phyloP scores from a whole-genome alignment of 108 stramenopile species.

The Craspedostauros australis region DNA sequence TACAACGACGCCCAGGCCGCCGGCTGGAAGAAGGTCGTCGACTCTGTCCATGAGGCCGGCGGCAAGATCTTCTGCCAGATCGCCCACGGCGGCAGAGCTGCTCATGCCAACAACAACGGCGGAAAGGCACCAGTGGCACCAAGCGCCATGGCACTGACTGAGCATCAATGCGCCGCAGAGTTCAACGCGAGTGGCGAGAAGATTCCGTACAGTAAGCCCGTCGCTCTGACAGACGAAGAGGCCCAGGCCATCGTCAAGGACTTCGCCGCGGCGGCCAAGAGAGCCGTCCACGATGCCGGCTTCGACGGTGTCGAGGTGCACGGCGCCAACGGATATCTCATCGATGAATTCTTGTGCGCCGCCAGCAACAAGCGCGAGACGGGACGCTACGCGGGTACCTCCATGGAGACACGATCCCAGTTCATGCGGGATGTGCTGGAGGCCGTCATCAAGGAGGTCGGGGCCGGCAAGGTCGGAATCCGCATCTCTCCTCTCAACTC shows the following conservation, averaged over 20 bases:
- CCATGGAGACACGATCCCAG: slow-evolving; percentile 59
- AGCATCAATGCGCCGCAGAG: too few species aligned
- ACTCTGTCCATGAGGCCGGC: slow-evolving; percentile 48
- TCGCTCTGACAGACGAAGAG: slow-evolving; percentile 41
- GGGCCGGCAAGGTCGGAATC: slow-evolving; percentile 50
- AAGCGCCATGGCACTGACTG: slow-evolving; percentile 9
- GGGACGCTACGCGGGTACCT: slow-evolving; percentile 52
- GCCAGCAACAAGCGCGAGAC: slow-evolving; percentile 36
- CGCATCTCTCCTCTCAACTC: slow-evolving; percentile 68
- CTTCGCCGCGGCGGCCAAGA: slow-evolving; percentile 31
- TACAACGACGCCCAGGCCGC: slow-evolving; percentile 42
- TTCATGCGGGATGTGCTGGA: slow-evolving; percentile 53
- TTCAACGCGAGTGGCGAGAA: slow-evolving; percentile 24
- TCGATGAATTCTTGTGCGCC: slow-evolving; percentile 47
- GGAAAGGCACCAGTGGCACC: slow-evolving; percentile 24
- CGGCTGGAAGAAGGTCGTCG: slow-evolving; percentile 58
- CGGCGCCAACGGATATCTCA: slow-evolving; percentile 57
- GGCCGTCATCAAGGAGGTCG: slow-evolving; percentile 46
- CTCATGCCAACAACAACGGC: slow-evolving; percentile 31
- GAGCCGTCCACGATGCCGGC: slow-evolving; percentile 30
- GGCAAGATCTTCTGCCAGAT: slow-evolving; percentile 50
- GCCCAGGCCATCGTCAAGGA: slow-evolving; percentile 28
- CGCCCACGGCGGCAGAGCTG: slow-evolving; percentile 62
- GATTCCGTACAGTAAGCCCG: slow-evolving; percentile 38
- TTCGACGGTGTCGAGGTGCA: slow-evolving; percentile 64